Percentiles rank a stretch among this genome's conserved stretches.
Evolutionary conservation across 2,329 filamentous ascomycete species (phyloP).

Genomic region (Alternaria rosae): DNA sequence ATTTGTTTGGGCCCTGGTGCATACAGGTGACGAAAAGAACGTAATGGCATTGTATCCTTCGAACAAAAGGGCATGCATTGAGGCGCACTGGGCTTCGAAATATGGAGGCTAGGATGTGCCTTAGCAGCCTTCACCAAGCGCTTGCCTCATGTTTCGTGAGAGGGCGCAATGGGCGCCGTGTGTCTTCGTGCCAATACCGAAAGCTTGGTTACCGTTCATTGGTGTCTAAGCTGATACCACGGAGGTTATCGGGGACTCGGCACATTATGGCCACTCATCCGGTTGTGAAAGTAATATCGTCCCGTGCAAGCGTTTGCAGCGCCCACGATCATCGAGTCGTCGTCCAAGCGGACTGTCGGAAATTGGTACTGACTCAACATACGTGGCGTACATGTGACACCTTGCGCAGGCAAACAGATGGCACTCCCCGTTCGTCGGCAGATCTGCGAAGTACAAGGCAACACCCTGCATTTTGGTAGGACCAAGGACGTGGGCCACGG

Average conservation of each 20-base stretch:
- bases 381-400: neutral
- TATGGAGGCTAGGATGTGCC: neutral
- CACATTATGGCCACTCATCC: neutral
- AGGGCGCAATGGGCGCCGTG: neutral
- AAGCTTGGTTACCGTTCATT: neutral
- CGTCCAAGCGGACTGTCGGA: neutral
- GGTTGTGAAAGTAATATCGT: neutral
- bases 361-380: neutral
- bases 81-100: neutral
- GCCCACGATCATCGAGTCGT: neutral
- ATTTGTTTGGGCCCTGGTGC: neutral
- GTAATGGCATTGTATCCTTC: neutral
- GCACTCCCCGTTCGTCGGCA: neutral
- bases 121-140: neutral
- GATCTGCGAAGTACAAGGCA: neutral
- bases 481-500: neutral
- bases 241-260: neutral
- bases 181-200: neutral
- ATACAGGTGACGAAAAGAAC: neutral
- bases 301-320: neutral
- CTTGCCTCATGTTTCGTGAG: neutral
- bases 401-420: neutral
- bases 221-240: neutral
- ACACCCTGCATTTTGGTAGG: neutral
- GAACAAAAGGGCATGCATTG: neutral